These are phyloP conservation scores for Quercus gilva DNA, from an alignment of 306 rosid genomes.

Conservation along the genomic window DNA sequence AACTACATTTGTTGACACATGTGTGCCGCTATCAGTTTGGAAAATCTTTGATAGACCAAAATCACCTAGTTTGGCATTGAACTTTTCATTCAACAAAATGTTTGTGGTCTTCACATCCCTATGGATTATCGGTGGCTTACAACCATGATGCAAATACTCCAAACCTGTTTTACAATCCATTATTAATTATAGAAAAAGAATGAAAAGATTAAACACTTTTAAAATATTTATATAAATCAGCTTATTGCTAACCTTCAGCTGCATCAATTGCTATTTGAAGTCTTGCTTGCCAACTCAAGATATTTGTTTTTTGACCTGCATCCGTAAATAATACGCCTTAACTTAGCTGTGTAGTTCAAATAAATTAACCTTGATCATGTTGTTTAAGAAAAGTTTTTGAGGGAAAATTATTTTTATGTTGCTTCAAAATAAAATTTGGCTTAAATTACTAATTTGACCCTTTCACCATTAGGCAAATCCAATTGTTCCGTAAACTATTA, in stretches of 20 bases:
- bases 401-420: too few species aligned
- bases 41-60: slow-evolving; percentile 38
- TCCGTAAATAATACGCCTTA: too few species aligned
- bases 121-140: slow-evolving; percentile 39
- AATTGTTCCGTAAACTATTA: too few species aligned
- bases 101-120: slow-evolving; percentile 37
- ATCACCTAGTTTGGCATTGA: slow-evolving; percentile 42
- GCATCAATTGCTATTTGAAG: slow-evolving; percentile 14
- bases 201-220: neutral
- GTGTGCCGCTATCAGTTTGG: slow-evolving; percentile 19
- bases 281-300: slow-evolving; percentile 19
- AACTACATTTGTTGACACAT: slow-evolving; percentile 23
- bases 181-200: neutral
- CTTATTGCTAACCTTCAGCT: slow-evolving; percentile 7
- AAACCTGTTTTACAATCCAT: slow-evolving; percentile 22
- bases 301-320: neutral
- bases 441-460: too few species aligned
- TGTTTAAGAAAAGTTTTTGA: too few species aligned
- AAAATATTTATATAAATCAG: neutral
- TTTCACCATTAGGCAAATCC: too few species aligned
- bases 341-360: too few species aligned
- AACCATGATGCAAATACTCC: slow-evolving; percentile 46
- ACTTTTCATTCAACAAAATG: slow-evolving; percentile 33
- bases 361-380: too few species aligned
- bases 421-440: too few species aligned